Conservation (phyloP, 345 rosid genomes). For the Crucihimalaya himalaica region DNA sequence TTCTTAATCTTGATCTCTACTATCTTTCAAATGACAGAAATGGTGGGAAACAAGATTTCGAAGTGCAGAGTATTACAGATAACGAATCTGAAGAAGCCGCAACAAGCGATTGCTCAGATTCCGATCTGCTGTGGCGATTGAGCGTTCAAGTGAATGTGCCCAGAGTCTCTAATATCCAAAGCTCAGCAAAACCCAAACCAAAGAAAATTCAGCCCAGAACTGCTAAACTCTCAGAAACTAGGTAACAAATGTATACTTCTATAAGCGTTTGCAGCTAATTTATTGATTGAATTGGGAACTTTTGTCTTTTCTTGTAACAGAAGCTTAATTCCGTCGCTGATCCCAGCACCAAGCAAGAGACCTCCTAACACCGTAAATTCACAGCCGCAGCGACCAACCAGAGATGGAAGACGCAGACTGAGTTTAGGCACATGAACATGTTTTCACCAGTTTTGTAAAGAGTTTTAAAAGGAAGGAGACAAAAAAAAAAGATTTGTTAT, state of each 20-base stretch:
- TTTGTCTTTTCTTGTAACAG: conserved; percentile 36
- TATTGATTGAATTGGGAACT: background rate
- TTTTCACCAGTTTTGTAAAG: conserved; percentile 22
- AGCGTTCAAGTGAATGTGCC: conserved; percentile 60
- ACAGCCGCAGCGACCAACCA: conserved; percentile 41
- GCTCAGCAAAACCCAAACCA: conserved; percentile 43
- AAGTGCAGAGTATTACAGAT: conserved; percentile 50
- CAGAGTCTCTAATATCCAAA: conserved; percentile 47
- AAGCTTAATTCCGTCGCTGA: conserved; percentile 73
- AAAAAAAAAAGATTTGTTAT: background rate
- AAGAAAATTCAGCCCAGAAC: conserved; percentile 57
- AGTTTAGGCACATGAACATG: conserved; percentile 53
- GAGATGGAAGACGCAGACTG: conserved; percentile 58
- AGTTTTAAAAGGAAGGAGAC: conserved; percentile 1
- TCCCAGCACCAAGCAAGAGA: conserved; percentile 69
- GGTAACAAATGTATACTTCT: conserved; percentile 39
- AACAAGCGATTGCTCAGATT: conserved; percentile 77
- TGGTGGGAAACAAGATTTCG: conserved; percentile 53
- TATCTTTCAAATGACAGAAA: conserved; percentile 36
- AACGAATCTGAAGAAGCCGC: conserved; percentile 70
- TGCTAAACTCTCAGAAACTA: conserved; percentile 47
- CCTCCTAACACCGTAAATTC: conserved; percentile 44
- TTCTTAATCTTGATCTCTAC: conserved; percentile 2
- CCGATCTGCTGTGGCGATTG: conserved; percentile 62
- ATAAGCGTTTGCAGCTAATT: background rate